Percentiles rank a stretch among this genome's conserved stretches.
These are phyloP conservation scores for Aspergillus texensis DNA, from an alignment of 2,329 filamentous ascomycete species.

Conservation along the genomic window DNA sequence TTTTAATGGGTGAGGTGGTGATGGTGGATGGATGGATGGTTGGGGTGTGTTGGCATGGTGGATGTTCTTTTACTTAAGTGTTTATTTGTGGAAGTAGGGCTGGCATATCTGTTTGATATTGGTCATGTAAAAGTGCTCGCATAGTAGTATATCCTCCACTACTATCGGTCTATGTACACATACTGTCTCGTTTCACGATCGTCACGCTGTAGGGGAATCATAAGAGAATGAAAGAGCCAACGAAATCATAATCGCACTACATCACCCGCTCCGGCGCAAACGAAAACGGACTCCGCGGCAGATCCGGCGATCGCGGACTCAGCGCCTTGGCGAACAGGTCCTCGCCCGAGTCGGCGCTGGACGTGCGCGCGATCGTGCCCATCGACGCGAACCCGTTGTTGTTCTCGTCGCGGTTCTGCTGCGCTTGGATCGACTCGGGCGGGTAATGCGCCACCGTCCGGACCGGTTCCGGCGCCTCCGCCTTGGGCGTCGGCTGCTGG, in stretches of 20 bases:
- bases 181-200: conserved; percentile 3
- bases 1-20: not conserved
- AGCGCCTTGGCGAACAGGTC: conserved; percentile 86
- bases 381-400: conserved; percentile 35
- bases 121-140: not conserved
- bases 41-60: not conserved
- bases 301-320: conserved; percentile 83
- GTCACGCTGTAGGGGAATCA: conserved; percentile 6
- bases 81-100: not conserved
- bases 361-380: conserved; percentile 36
- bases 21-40: not conserved
- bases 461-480: conserved; percentile 17
- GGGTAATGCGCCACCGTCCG: conserved; percentile 43
- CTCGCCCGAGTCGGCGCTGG: conserved; percentile 64
- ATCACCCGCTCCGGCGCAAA: conserved; percentile 46
- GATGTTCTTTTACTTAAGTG: no score
- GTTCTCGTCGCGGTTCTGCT: conserved; percentile 30
- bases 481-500: conserved; percentile 22
- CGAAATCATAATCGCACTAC: conserved; percentile 8
- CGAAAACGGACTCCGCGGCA: conserved; percentile 79
- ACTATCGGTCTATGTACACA: not conserved
- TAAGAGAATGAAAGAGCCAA: conserved; percentile 8
- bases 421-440: conserved; percentile 40
- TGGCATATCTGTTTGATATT: not conserved
- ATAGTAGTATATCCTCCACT: not conserved